Evolutionary conservation across 352 stramenopile genomes (phyloP).

Genomic region (Globisporangium parvum): DNA sequence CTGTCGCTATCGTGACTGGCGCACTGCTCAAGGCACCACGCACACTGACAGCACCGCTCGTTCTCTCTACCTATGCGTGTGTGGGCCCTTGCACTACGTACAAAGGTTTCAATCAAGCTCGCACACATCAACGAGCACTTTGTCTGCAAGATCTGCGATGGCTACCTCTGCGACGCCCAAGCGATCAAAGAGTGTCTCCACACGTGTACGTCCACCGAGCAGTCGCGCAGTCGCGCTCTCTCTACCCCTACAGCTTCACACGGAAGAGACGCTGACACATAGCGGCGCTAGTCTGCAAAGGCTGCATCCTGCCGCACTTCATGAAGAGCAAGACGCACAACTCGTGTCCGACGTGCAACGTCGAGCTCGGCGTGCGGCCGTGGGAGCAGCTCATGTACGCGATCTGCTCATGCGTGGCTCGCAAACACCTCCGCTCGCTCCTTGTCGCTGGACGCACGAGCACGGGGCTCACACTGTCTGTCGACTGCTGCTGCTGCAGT

Average conservation of each 20-base stretch:
- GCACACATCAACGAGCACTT: slow-evolving; percentile 50
- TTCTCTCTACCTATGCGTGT: not conserved
- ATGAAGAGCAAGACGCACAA: slow-evolving; percentile 20
- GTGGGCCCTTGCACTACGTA: too few relatives aligned
- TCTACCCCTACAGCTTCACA: not conserved
- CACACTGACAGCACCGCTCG: not conserved
- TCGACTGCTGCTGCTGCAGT: slow-evolving; percentile 16
- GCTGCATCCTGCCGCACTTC: slow-evolving; percentile 51
- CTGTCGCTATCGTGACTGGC: not conserved
- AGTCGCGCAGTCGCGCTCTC: not conserved
- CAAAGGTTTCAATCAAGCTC: slow-evolving; percentile 38
- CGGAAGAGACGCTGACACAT: not conserved
- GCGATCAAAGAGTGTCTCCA: slow-evolving; percentile 78
- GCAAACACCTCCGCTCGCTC: too few relatives aligned
- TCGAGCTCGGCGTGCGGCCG: slow-evolving; percentile 41
- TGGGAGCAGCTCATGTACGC: slow-evolving; percentile 46
- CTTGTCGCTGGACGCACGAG: too few relatives aligned
- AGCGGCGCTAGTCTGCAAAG: slow-evolving; percentile 39
- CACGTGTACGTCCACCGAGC: slow-evolving; percentile 39
- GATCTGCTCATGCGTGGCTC: not conserved
- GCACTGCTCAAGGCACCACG: too few relatives aligned
- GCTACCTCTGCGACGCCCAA: slow-evolving; percentile 63
- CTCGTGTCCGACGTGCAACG: slow-evolving; percentile 42
- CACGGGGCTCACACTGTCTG: not conserved
- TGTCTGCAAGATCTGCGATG: slow-evolving; percentile 57